Conservation (phyloP, 2,329 filamentous ascomycete species). For the Diplocarpon rosae region DNA sequence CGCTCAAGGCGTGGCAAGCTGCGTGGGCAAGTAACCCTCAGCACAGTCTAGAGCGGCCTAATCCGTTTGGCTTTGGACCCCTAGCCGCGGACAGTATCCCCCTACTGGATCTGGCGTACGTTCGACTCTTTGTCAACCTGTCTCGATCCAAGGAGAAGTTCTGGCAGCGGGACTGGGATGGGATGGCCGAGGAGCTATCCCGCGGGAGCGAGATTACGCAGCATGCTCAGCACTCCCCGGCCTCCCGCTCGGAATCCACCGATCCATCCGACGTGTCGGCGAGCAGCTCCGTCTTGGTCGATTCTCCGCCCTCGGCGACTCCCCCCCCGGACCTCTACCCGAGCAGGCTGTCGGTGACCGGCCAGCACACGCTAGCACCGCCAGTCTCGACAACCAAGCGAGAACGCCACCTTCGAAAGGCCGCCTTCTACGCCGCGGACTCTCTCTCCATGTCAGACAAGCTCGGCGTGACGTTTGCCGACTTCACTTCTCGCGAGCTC, state of each 20-base stretch:
- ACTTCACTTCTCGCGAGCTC: slow-evolving; percentile 72
- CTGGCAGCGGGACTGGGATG: slow-evolving; percentile 88
- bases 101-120: slow-evolving; percentile 81
- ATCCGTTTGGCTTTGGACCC: slow-evolving; percentile 70
- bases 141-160: slow-evolving; percentile 85
- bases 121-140: slow-evolving; percentile 88
- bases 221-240: slow-evolving; percentile 53
- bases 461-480: slow-evolving; percentile 73
- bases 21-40: slow-evolving; percentile 82
- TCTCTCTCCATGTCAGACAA: slow-evolving; percentile 83
- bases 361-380: slow-evolving; percentile 22
- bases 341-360: slow-evolving; percentile 11
- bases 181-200: slow-evolving; percentile 78
- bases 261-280: slow-evolving; percentile 36
- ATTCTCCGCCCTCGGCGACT: slow-evolving; percentile 41
- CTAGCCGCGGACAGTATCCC: slow-evolving; percentile 86
- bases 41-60: slow-evolving; percentile 74
- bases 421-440: slow-evolving; percentile 91
- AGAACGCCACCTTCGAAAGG: slow-evolving; percentile 81
- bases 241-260: slow-evolving; percentile 30
- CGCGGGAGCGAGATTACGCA: slow-evolving; percentile 65
- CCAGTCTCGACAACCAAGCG: slow-evolving; percentile 50
- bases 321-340: slow-evolving; percentile 33
- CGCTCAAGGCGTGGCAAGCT: slow-evolving; percentile 84
- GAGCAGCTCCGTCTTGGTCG: slow-evolving; percentile 35